phyloP scores from a whole-genome alignment of 225 moss, liverwort and hornwort species.

The Pseudoscleropodium purum region DNA sequence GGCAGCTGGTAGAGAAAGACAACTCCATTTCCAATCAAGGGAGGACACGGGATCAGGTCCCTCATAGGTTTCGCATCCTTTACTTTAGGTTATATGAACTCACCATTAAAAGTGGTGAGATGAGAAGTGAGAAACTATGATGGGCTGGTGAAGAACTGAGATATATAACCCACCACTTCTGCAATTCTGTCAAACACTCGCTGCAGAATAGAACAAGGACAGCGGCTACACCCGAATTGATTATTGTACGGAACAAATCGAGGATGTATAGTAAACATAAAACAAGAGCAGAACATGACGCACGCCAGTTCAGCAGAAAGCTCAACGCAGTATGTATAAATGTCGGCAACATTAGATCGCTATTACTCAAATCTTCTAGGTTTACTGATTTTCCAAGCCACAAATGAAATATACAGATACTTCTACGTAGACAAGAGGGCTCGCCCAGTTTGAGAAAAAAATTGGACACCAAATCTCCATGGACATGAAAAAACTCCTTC shows the following conservation, averaged over 20 bases:
- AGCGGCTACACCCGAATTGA: neutral
- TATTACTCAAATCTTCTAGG: neutral
- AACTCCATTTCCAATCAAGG: neutral
- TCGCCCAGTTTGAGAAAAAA: neutral
- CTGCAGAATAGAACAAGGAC: neutral
- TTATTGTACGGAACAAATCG: neutral
- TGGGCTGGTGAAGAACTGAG: neutral
- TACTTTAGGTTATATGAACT: neutral
- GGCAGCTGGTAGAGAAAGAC: neutral
- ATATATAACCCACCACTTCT: neutral
- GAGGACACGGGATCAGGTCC: neutral
- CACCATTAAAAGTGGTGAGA: neutral
- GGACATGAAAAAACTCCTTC: neutral
- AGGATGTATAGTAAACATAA: neutral
- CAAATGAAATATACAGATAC: neutral
- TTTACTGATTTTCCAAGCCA: neutral
- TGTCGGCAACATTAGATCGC: neutral
- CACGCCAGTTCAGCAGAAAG: neutral
- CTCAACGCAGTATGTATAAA: neutral
- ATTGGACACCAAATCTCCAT: neutral
- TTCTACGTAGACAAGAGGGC: neutral
- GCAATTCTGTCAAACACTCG: neutral
- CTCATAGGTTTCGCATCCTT: neutral
- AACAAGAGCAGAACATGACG: neutral
- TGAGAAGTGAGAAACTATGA: neutral